Evolutionary conservation across 2,329 filamentous ascomycete species (phyloP).

Genomic region (Malbranchea zuffiana): DNA sequence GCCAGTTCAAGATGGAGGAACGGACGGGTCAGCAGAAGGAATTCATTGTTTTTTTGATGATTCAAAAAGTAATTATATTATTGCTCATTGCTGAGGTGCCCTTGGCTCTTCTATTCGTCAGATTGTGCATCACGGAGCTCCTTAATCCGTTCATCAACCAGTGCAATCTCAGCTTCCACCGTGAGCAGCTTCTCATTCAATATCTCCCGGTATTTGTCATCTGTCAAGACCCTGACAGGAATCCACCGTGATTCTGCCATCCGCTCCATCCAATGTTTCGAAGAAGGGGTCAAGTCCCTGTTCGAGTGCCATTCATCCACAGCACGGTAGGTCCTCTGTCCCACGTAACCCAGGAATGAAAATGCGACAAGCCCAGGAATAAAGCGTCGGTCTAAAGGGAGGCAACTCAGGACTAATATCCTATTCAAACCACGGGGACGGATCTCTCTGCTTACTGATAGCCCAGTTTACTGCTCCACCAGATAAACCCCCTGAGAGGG

Average conservation of each 20-base stretch:
- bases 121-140: constrained; percentile 31
- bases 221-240: constrained; percentile 57
- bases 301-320: constrained; percentile 39
- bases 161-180: constrained; percentile 64
- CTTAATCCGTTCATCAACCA: constrained; percentile 65
- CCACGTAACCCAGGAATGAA: constrained; percentile 45
- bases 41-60: no score
- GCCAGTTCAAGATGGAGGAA: no score
- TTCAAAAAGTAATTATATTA: no score
- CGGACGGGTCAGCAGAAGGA: no score
- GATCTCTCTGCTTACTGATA: constrained; percentile 35
- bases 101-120: neutral
- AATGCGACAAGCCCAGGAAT: constrained; percentile 51
- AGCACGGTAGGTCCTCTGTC: constrained; percentile 46
- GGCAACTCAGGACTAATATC: constrained; percentile 9
- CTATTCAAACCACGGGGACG: constrained; percentile 5
- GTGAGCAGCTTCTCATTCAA: constrained; percentile 59
- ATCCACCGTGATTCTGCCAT: constrained; percentile 56
- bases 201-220: constrained; percentile 62
- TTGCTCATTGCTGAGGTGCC: no score
- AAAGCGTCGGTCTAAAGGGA: constrained; percentile 44
- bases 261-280: constrained; percentile 38
- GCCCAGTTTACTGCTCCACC: constrained; percentile 46
- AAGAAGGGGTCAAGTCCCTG: constrained; percentile 24
- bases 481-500: constrained; percentile 59